These are phyloP conservation scores for Dendrobium chrysotoxum DNA, from an alignment of 106 monocot genomes.

Conservation along the genomic window DNA sequence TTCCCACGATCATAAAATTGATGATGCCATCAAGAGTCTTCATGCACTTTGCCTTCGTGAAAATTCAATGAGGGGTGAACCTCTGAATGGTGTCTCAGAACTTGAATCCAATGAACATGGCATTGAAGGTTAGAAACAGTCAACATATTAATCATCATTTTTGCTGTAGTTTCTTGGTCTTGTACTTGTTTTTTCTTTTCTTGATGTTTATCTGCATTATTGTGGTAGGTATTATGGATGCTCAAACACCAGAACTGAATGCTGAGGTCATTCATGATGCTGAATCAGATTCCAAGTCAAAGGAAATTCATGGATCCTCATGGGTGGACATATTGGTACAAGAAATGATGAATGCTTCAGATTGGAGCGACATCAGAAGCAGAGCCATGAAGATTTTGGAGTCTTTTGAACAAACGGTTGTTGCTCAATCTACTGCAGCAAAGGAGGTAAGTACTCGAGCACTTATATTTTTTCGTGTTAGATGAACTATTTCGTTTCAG, in stretches of 20 bases:
- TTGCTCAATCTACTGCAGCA: constrained; percentile 27
- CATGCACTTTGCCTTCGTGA: constrained; percentile 53
- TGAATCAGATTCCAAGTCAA: background rate
- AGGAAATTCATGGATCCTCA: constrained; percentile 15
- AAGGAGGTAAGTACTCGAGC: constrained; percentile 34
- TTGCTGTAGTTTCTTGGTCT: background rate
- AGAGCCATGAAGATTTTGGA: constrained; percentile 50
- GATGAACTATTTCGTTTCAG: background rate
- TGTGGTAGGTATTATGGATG: constrained; percentile 21
- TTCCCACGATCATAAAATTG: constrained; percentile 51
- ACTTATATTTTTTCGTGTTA: background rate
- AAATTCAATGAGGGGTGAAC: constrained; percentile 21
- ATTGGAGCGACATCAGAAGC: constrained; percentile 59
- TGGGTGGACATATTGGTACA: constrained; percentile 78
- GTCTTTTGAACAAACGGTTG: constrained; percentile 49
- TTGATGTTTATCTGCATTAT: background rate
- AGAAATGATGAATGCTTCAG: constrained; percentile 65
- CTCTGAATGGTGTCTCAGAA: background rate
- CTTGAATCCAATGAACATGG: constrained; percentile 10
- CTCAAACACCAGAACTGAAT: constrained; percentile 19
- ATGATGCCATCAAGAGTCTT: constrained; percentile 77
- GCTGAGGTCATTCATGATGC: constrained; percentile 13
- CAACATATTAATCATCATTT: background rate
- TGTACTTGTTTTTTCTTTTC: background rate
- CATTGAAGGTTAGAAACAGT: constrained; percentile 29